Evolutionary conservation across 2,329 filamentous ascomycete species (phyloP).

Genomic region (Ascochyta fabae): DNA sequence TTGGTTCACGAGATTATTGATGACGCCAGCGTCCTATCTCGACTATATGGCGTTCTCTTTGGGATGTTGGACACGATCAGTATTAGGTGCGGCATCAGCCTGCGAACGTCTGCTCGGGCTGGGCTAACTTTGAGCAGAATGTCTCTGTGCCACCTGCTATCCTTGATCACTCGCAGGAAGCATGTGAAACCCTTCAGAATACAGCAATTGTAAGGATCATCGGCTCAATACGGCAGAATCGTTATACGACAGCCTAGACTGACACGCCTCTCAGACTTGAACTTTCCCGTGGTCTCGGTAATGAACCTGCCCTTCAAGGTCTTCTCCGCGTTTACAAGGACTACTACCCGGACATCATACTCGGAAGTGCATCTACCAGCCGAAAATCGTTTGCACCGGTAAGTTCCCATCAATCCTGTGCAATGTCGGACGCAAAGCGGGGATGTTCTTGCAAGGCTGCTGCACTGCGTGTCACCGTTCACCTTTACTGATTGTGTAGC

Average conservation of each 20-base stretch:
- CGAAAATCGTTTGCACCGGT: conserved; percentile 49
- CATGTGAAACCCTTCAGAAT: conserved; percentile 87
- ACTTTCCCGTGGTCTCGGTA: conserved; percentile 57
- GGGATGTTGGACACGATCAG: conserved; percentile 82
- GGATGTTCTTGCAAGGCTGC: conserved; percentile 21
- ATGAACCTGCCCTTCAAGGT: conserved; percentile 76
- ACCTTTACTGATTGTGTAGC: conserved; percentile 48
- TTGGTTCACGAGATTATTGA: conserved; percentile 76
- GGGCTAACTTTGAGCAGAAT: conserved; percentile 44
- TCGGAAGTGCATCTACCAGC: conserved; percentile 67
- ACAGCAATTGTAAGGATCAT: conserved; percentile 63
- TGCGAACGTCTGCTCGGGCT: conserved; percentile 1
- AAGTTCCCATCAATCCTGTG: conserved; percentile 33
- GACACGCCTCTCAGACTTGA: conserved; percentile 51
- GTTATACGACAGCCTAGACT: conserved; percentile 20
- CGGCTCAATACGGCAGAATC: not conserved
- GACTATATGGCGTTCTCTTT: conserved; percentile 78
- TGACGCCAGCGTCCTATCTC: conserved; percentile 67
- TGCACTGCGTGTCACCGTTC: conserved; percentile 23
- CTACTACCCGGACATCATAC: conserved; percentile 87
- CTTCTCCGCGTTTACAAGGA: conserved; percentile 85
- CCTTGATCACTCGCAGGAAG: conserved; percentile 77
- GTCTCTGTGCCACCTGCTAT: conserved; percentile 76
- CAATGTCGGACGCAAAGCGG: conserved; percentile 11
- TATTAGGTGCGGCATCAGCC: conserved; percentile 61